A percentile compares a stretch with the other conserved stretches of the same genome.
Evolutionary conservation across 441 rosid species (phyloP).

Genomic region (Erodium moschatum): DNA sequence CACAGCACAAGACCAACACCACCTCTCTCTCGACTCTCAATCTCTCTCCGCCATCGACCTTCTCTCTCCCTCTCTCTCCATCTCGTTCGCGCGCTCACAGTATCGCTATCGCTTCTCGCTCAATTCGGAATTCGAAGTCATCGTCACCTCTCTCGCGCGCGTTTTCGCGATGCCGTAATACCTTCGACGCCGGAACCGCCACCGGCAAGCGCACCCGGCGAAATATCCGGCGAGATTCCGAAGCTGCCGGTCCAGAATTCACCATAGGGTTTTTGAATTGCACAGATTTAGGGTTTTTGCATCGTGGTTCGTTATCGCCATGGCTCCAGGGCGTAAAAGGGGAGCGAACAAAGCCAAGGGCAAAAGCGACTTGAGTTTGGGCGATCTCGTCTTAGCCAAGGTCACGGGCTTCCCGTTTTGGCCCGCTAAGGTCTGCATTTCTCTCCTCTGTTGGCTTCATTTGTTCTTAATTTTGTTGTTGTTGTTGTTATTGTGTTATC

Average conservation of each 20-base stretch:
- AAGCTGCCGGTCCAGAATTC: constrained; percentile 2
- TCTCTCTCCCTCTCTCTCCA: too few relatives aligned
- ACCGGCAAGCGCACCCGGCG: constrained; percentile 31
- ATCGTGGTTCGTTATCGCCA: constrained; percentile 31
- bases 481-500: not conserved
- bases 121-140: not conserved
- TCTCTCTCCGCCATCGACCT: too few relatives aligned
- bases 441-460: not conserved
- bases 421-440: constrained; percentile 79
- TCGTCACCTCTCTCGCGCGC: not conserved
- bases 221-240: constrained; percentile 1
- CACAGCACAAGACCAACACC: too few relatives aligned
- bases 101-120: not conserved
- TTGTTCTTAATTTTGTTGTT: not conserved
- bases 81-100: not conserved
- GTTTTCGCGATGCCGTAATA: constrained; percentile 20
- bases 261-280: not conserved
- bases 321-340: constrained; percentile 92
- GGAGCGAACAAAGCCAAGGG: constrained; percentile 65
- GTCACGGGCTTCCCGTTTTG: constrained; percentile 97
- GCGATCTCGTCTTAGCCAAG: constrained; percentile 97
- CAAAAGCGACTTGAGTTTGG: constrained; percentile 65
- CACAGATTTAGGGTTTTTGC: constrained; percentile 11
- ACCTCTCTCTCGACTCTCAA: too few relatives aligned
- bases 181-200: constrained; percentile 31